Evolutionary conservation across 2,329 filamentous ascomycete genomes (phyloP), one percentile per base, ranked within the genome.

Genomic region (Colletotrichum tanaceti): DNA sequence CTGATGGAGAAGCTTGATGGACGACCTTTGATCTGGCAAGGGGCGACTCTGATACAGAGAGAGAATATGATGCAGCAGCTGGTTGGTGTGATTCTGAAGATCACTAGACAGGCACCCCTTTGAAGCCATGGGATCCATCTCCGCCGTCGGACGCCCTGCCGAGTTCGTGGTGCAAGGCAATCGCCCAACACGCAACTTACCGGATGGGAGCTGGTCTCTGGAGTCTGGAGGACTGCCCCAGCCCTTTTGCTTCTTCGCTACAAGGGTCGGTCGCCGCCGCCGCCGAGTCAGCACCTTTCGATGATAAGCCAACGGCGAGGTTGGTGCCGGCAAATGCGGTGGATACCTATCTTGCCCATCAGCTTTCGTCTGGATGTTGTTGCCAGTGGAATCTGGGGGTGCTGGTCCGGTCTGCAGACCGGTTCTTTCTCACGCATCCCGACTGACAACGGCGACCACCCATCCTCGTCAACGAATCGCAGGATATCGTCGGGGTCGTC

Each of bases 391-490:
- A 39, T 57, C 20, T 44, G 16, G 39, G 16, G 39, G 24, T 2
- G 5, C 7, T 20, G 13, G 39, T n/a, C 3, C 7, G 22, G 4
- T 9, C 22, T 28, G 38, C 4, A 9, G 22, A 9, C 6, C 14
- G 11, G n/a, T 84, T 79, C 72, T 84, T 79, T 66, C 72, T 85
- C 5, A 83, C 81, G 62, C 82, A 85, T 70, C 75, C 75, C 7
- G 81, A 85, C n/a, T 59, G 81, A 84, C 63, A 84, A 83, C 72
- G 81, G 79, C 1, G 79, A 82, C 60, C 80, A 84, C n/a, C n/a
- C 50, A 76, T 85, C 13, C 74, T 85, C 2, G 76, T 79, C 1
- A 78, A 85, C 59, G 75, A 80, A 5, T 69, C 81, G 9, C 81
- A 75, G 65, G 79, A 81, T 53, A 79, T 85, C 41, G 82, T 79